A percentile compares a stretch with the other conserved stretches of the same genome.
phyloP scores from a whole-genome alignment of 768 basidiomycete species.

The Scleroderma bovista region DNA sequence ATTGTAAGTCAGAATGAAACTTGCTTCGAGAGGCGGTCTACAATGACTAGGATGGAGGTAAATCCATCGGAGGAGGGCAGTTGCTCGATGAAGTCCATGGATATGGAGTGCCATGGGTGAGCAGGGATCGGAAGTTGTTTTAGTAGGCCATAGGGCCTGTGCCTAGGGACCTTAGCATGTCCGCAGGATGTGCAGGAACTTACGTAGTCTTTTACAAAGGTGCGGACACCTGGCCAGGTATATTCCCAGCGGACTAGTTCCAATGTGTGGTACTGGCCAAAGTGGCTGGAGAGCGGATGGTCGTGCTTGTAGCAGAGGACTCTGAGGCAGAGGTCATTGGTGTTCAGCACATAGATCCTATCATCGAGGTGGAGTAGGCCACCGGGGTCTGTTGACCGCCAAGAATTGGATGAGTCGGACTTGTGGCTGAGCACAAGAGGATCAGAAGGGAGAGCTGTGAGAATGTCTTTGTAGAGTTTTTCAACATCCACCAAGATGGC shows the following conservation, averaged over 20 bases:
- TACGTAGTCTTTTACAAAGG: constrained; percentile 10
- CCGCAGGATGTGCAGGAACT: constrained; percentile 32
- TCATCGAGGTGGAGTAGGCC: background rate
- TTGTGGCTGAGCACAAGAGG: background rate
- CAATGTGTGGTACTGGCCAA: background rate
- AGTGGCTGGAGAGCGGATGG: constrained; percentile 7
- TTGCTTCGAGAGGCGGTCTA: background rate
- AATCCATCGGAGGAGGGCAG: constrained; percentile 33
- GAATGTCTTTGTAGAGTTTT: constrained; percentile 14
- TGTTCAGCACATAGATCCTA: background rate
- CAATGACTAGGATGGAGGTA: constrained; percentile 14
- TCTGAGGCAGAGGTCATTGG: constrained; percentile 13
- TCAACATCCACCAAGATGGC: constrained; percentile 9
- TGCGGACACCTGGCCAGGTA: background rate
- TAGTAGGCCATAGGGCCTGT: constrained; percentile 32
- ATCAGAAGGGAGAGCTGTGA: background rate
- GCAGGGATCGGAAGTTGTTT: constrained; percentile 19
- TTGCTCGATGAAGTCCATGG: constrained; percentile 28
- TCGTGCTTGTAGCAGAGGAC: constrained; percentile 26
- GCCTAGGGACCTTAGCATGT: constrained; percentile 24
- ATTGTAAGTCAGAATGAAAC: constrained; percentile 9
- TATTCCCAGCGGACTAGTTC: background rate
- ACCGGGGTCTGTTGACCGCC: background rate
- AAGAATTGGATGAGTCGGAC: background rate
- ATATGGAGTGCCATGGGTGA: constrained; percentile 17